Evolutionary conservation across 1,284 basidiomycete species (phyloP).

Genomic region (Puccinia horiana): DNA sequence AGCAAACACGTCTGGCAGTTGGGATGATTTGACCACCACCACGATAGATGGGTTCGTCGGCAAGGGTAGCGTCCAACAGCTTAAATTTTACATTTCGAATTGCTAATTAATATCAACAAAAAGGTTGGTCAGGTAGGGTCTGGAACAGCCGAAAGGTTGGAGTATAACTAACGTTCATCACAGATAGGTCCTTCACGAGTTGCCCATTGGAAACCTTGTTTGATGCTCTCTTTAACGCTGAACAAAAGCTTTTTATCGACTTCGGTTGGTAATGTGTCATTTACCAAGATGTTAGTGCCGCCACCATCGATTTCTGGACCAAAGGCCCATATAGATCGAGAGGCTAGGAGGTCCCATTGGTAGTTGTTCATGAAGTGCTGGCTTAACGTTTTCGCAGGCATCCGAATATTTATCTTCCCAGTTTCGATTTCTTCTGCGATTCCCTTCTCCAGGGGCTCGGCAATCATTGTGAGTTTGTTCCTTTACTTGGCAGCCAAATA

Average conservation of each 20-base stretch:
- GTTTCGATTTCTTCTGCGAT: conserved; percentile 91
- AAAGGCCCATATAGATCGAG: conserved; percentile 99
- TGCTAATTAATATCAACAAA: conserved; percentile 64
- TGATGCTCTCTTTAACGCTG: conserved; percentile 89
- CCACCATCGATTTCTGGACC: conserved; percentile 87
- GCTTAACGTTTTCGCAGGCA: conserved; percentile 88
- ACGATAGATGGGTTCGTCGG: conserved; percentile 92
- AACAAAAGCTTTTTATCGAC: conserved; percentile 89
- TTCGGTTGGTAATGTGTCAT: conserved; percentile 93
- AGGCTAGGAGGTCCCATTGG: conserved; percentile 96
- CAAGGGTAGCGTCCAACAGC: conserved; percentile 83
- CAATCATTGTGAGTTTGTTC: conserved; percentile 96
- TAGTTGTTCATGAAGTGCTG: conserved; percentile 94
- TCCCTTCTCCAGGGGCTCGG: conserved; percentile 88
- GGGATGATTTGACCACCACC: conserved; percentile 98
- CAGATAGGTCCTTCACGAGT: conserved; percentile 94
- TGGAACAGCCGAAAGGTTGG: background rate
- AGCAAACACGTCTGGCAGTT: conserved; percentile 93
- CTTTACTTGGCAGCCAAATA: conserved; percentile 60
- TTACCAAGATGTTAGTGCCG: conserved; percentile 81
- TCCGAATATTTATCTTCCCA: conserved; percentile 84
- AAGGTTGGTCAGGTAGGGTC: background rate
- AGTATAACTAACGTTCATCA: conserved; percentile 81
- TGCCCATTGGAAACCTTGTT: conserved; percentile 99
- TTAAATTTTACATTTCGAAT: conserved; percentile 99